Evolutionary conservation across 805 yeast genomes (phyloP).

Genomic region (Suhomyces emberorum): DNA sequence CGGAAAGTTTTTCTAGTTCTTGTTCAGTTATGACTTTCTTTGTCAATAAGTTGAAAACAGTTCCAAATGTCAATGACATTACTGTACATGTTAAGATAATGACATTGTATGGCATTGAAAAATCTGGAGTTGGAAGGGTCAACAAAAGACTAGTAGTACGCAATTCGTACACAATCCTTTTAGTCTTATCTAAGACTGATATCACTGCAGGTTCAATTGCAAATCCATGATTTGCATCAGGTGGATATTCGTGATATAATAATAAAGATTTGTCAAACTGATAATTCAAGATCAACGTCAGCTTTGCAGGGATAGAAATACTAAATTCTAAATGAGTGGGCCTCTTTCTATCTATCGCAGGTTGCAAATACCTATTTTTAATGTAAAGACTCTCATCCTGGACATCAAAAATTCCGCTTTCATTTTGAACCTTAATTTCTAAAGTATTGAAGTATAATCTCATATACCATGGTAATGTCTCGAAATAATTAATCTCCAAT

Average conservation of each 20-base stretch:
- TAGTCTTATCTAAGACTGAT: conserved; percentile 41
- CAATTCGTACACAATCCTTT: conserved; percentile 40
- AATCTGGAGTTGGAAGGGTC: conserved; percentile 93
- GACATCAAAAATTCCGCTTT: conserved; percentile 15
- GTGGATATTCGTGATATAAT: conserved; percentile 91
- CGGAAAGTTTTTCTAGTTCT: conserved; percentile 46
- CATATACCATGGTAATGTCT: conserved; percentile 91
- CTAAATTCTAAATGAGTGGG: conserved; percentile 81
- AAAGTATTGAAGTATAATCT: conserved; percentile 76
- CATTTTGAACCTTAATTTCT: conserved; percentile 29
- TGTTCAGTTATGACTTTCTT: conserved; percentile 74
- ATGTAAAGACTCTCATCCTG: conserved; percentile 34
- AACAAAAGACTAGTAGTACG: conserved; percentile 86
- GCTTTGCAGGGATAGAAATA: conserved; percentile 60
- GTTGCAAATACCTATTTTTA: conserved; percentile 57
- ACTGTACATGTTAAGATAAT: conserved; percentile 91
- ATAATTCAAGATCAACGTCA: conserved; percentile 61
- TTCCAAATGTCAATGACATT: conserved; percentile 89
- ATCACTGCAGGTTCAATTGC: conserved; percentile 89
- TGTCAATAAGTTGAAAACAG: conserved; percentile 72
- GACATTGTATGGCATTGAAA: conserved; percentile 98
- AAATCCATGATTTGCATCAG: conserved; percentile 98
- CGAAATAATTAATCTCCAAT: conserved; percentile 61
- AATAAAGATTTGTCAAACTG: conserved; percentile 85
- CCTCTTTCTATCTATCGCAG: conserved; percentile 75